phyloP scores from a whole-genome alignment of 2,329 filamentous ascomycete species.

The Cytospora chrysosperma region DNA sequence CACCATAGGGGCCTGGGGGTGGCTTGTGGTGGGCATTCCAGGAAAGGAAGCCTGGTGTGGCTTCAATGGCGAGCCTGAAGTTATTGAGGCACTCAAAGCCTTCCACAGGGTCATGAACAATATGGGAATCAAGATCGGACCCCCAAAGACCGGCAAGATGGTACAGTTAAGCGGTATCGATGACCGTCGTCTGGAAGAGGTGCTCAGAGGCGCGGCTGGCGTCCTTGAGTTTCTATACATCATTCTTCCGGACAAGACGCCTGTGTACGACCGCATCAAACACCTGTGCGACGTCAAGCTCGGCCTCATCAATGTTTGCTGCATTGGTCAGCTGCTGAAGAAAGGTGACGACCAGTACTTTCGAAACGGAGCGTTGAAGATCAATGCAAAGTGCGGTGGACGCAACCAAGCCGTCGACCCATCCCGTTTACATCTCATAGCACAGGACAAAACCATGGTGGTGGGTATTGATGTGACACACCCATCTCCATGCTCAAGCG shows the following conservation, averaged over 20 bases:
- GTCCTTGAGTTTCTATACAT: conserved; percentile 45
- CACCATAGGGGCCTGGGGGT: neutral
- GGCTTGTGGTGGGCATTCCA: neutral
- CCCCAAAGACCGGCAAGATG: neutral
- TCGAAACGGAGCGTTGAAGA: conserved; percentile 58
- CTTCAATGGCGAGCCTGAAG: neutral
- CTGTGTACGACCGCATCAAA: conserved; percentile 59
- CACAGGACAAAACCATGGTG: conserved; percentile 62
- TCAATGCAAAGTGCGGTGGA: conserved; percentile 65
- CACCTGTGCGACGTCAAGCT: conserved; percentile 52
- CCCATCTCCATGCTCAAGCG: conserved; percentile 61
- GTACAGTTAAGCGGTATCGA: neutral
- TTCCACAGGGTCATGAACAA: conserved; percentile 6
- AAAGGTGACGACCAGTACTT: conserved; percentile 50
- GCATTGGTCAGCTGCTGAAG: conserved; percentile 36
- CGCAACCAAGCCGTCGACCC: conserved; percentile 54
- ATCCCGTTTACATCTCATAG: conserved; percentile 50
- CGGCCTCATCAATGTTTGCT: conserved; percentile 60
- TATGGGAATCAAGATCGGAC: conserved; percentile 17
- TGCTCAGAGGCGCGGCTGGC: neutral
- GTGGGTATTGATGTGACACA: conserved; percentile 75
- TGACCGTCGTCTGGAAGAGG: neutral
- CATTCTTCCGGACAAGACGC: conserved; percentile 42
- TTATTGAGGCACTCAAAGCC: neutral
- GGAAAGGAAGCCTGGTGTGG: neutral